Percentiles rank a stretch among this genome's conserved stretches.
phyloP scores from a whole-genome alignment of 768 basidiomycete species.

The Auricularia sp. region DNA sequence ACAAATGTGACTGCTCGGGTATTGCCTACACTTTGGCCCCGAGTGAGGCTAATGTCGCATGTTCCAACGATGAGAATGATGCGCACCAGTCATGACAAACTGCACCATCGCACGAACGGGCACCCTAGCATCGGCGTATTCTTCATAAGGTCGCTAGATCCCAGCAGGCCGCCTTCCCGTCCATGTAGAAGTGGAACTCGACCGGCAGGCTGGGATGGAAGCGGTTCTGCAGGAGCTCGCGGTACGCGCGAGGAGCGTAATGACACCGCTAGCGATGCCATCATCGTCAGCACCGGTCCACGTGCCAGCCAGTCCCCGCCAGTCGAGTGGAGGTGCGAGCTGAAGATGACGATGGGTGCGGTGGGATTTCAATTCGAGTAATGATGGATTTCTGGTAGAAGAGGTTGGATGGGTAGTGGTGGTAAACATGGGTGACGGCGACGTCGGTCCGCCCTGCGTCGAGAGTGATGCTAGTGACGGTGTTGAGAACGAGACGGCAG shows the following conservation, averaged over 20 bases:
- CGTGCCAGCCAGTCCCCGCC: background rate
- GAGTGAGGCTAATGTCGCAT: background rate
- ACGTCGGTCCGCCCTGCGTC: background rate
- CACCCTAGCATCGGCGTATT: constrained; percentile 22
- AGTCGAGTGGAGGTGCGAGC: constrained; percentile 77
- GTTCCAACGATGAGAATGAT: constrained; percentile 11
- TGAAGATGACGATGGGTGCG: constrained; percentile 44
- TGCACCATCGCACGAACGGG: constrained; percentile 25
- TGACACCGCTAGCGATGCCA: constrained; percentile 4
- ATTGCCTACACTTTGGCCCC: constrained; percentile 30
- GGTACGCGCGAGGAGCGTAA: constrained; percentile 7
- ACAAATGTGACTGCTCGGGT: constrained; percentile 5
- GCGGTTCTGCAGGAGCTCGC: constrained; percentile 1
- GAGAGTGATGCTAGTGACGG: background rate
- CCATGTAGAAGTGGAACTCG: constrained; percentile 15
- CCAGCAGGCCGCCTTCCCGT: constrained; percentile 16
- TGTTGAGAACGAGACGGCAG: background rate
- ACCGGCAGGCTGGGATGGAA: constrained; percentile 6
- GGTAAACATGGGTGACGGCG: background rate
- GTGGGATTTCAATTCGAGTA: constrained; percentile 1
- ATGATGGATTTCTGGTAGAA: constrained; percentile 4
- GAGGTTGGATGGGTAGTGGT: background rate
- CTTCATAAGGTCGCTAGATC: constrained; percentile 26
- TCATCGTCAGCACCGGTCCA: constrained; percentile 7
- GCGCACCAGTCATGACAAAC: constrained; percentile 16